Conservation (phyloP, 805 yeast species). For the Candida namnaoensis region DNA sequence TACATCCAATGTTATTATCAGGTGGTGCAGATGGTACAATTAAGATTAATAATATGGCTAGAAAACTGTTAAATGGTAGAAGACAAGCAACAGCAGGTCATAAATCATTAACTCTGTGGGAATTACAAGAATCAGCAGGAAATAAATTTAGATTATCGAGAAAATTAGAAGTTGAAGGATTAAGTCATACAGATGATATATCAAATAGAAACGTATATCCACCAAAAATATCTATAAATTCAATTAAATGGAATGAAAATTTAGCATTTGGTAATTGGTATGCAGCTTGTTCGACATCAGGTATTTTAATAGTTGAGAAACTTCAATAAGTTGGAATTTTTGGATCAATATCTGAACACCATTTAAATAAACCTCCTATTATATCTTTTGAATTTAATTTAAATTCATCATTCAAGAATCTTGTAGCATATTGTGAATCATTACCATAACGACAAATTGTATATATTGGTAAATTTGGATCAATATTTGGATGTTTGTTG, state of each 20-base stretch:
- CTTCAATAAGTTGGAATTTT: constrained; percentile 53
- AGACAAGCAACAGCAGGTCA: constrained; percentile 21
- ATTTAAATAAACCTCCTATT: constrained; percentile 66
- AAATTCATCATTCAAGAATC: constrained; percentile 39
- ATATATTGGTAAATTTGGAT: constrained; percentile 28
- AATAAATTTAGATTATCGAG: constrained; percentile 31
- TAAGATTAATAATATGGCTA: constrained; percentile 29
- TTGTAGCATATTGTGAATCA: constrained; percentile 78
- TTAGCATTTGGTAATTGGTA: constrained; percentile 34
- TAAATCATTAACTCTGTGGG: constrained; percentile 23
- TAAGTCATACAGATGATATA: constrained; percentile 17
- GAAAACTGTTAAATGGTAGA: constrained; percentile 25
- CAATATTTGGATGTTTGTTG: constrained; percentile 13
- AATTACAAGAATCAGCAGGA: constrained; percentile 30
- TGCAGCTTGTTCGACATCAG: constrained; percentile 43
- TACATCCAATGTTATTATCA: constrained; percentile 37
- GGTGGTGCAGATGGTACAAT: constrained; percentile 45
- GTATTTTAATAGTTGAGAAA: constrained; percentile 38
- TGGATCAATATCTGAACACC: constrained; percentile 56
- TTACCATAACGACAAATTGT: constrained; percentile 86
- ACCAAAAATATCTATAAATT: constrained; percentile 37
- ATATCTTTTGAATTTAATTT: constrained; percentile 54
- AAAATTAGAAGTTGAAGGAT: constrained; percentile 24
- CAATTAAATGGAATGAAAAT: constrained; percentile 52
- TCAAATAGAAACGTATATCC: constrained; percentile 31